Percentiles rank a stretch among this genome's conserved stretches.
Conservation (phyloP, 139 green algal species). For the Gonium pectorale region DNA sequence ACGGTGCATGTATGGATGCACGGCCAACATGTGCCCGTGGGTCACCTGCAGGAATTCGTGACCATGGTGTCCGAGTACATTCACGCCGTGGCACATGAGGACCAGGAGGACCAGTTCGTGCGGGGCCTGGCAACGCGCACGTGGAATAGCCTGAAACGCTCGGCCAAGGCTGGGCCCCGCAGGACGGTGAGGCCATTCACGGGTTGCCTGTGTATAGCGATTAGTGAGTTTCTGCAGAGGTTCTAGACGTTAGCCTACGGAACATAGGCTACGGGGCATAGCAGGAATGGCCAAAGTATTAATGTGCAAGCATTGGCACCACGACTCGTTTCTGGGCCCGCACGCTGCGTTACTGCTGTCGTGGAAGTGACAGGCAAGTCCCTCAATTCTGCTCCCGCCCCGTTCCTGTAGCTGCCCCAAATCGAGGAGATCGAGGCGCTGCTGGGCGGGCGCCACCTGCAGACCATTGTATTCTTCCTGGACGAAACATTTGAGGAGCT, state of each 20-base stretch:
- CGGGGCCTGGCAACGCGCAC: slow-evolving; percentile 65
- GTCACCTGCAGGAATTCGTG: slow-evolving; percentile 80
- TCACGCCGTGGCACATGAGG: slow-evolving; percentile 75
- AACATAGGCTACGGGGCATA: no score
- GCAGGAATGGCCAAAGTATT: no score
- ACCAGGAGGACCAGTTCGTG: slow-evolving; percentile 57
- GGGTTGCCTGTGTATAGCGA: no score
- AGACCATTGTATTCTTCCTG: slow-evolving; percentile 94
- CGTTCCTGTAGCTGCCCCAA: slow-evolving; percentile 86
- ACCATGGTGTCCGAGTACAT: slow-evolving; percentile 93
- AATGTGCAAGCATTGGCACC: no score
- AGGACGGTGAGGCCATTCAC: slow-evolving; percentile 73
- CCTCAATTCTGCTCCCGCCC: no score
- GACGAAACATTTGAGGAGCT: slow-evolving; percentile 98
- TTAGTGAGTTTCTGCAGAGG: no score
- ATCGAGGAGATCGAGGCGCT: slow-evolving; percentile 92
- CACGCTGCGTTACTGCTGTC: no score
- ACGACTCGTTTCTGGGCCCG: no score
- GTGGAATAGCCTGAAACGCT: slow-evolving; percentile 90
- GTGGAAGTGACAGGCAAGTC: no score
- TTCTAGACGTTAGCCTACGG: no score
- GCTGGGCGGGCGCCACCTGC: slow-evolving; percentile 72
- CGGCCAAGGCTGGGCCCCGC: slow-evolving; percentile 88
- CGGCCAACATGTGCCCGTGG: not conserved
- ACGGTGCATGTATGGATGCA: not conserved